phyloP scores from a whole-genome alignment of 495 filamentous ascomycete species.

The Haplographium delicatum region DNA sequence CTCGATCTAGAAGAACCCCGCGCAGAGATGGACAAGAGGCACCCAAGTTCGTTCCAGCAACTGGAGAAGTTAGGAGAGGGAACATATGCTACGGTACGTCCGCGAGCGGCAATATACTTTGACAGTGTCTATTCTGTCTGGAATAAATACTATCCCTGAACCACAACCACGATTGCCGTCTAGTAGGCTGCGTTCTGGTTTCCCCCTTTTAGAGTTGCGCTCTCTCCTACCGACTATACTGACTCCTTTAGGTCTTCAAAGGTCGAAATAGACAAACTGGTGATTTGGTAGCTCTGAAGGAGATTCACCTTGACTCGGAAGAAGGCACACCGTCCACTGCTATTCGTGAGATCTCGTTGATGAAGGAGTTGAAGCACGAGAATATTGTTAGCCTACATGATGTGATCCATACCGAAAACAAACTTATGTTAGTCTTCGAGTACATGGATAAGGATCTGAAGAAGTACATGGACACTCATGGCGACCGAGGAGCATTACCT shows the following conservation, averaged over 20 bases:
- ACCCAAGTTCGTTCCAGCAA: conserved; percentile 96
- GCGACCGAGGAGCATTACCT: conserved; percentile 77
- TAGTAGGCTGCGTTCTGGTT: too few species aligned
- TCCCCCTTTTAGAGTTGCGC: too few species aligned
- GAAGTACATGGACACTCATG: conserved; percentile 94
- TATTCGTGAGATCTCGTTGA: conserved; percentile 95
- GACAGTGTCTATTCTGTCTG: too few species aligned
- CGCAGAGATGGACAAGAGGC: conserved; percentile 49
- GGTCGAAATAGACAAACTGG: conserved; percentile 93
- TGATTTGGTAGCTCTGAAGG: conserved; percentile 94
- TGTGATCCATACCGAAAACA: conserved; percentile 99
- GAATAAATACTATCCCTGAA: too few species aligned
- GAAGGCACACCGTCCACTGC: conserved; percentile 98
- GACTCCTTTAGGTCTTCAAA: conserved; percentile 78
- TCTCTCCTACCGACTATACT: too few species aligned
- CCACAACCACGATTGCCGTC: too few species aligned
- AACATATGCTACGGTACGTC: conserved; percentile 92
- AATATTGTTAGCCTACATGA: conserved; percentile 97
- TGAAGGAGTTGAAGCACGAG: conserved; percentile 98
- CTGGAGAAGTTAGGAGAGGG: conserved; percentile 98
- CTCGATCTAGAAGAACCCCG: conserved; percentile 14
- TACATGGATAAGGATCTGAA: conserved; percentile 99
- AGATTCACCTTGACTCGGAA: conserved; percentile 98
- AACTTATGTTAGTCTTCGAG: conserved; percentile 98
- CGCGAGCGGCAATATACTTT: background rate